Evolutionary conservation across 2,329 filamentous ascomycete species (phyloP).

Genomic region (Ceratocystis colombiana): DNA sequence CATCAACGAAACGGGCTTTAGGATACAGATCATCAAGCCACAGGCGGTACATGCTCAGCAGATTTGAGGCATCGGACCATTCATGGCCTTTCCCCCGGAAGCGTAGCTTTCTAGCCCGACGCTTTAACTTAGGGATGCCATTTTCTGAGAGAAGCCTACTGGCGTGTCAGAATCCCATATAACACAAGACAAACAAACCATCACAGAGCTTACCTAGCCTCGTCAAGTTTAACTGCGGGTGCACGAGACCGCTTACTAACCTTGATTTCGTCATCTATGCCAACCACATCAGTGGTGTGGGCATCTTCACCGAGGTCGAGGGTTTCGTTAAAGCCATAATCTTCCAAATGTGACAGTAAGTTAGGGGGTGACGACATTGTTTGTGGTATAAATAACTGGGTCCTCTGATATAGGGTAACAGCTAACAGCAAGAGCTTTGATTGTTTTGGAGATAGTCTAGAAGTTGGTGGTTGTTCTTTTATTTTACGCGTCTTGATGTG

Average conservation of each 20-base stretch:
- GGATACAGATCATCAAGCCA: conserved; percentile 97
- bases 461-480: no score
- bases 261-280: conserved; percentile 78
- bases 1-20: conserved; percentile 87
- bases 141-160: conserved; percentile 65
- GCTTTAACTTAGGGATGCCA: conserved; percentile 73
- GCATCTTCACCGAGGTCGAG: conserved; percentile 33
- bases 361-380: conserved; percentile 11
- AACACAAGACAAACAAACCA: not conserved
- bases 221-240: conserved; percentile 78
- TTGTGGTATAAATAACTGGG: not conserved
- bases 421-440: not conserved
- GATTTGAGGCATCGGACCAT: conserved; percentile 72
- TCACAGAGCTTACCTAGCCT: conserved; percentile 46
- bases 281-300: conserved; percentile 47
- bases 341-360: conserved; percentile 56
- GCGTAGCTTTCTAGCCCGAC: conserved; percentile 58
- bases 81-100: conserved; percentile 94
- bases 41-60: conserved; percentile 85
- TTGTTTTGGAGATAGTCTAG: no score
- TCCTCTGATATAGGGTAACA: not conserved
- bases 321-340: conserved; percentile 58
- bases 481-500: conserved; percentile 17
- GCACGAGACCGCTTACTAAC: conserved; percentile 62
- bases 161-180: not conserved